phyloP scores from a whole-genome alignment of 768 basidiomycete genomes.

The Xerocomellus intermedius region DNA sequence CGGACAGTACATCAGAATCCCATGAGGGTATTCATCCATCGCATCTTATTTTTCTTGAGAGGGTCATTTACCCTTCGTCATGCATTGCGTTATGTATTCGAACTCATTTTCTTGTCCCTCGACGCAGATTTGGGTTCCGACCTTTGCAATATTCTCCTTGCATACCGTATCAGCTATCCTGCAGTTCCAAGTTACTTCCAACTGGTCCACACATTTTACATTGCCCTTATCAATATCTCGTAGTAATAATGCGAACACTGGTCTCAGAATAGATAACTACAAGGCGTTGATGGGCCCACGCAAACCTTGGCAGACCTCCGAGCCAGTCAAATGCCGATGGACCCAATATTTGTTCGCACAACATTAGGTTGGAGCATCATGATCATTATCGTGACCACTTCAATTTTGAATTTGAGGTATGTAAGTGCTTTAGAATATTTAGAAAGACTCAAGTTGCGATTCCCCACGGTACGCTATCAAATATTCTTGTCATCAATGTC shows the following conservation, averaged over 20 bases:
- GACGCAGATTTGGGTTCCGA: neutral
- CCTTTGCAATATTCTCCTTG: neutral
- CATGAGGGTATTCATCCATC: neutral
- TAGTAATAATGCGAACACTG: no score
- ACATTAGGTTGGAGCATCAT: no score
- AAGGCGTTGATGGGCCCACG: neutral
- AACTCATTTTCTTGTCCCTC: neutral
- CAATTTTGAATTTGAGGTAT: no score
- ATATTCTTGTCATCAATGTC: conserved; percentile 4
- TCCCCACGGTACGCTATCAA: neutral
- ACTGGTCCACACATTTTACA: neutral
- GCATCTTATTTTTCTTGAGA: no score
- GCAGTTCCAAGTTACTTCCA: no score
- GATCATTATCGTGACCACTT: no score
- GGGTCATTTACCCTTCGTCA: neutral
- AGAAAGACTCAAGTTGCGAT: neutral
- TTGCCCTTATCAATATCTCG: neutral
- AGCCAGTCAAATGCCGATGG: neutral
- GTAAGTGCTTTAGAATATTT: no score
- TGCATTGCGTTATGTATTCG: neutral
- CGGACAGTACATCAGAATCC: neutral
- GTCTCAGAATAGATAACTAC: neutral
- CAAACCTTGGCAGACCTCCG: neutral
- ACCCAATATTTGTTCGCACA: no score
- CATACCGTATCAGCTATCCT: neutral